A percentile compares a stretch with the other conserved stretches of the same genome.
Conservation (phyloP, 352 stramenopile species). For the Phytopythium ostracodes region DNA sequence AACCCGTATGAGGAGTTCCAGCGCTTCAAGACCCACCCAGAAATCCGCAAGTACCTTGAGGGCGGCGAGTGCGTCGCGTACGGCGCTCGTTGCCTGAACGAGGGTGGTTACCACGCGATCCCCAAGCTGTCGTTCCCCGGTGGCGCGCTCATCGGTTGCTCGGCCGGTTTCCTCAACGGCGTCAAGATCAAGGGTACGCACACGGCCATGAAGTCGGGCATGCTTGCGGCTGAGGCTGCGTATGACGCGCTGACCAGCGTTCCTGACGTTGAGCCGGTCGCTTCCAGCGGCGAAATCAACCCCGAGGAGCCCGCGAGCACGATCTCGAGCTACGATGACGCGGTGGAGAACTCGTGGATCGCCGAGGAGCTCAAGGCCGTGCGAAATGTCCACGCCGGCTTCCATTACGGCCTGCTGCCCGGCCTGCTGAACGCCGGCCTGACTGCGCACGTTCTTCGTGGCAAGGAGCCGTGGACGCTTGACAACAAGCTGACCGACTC, state of each 20-base stretch:
- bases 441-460: constrained; percentile 91
- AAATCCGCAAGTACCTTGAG: constrained; percentile 91
- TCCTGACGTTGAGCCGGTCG: constrained; percentile 49
- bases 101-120: constrained; percentile 96
- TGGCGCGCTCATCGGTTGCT: constrained; percentile 95
- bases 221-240: constrained; percentile 95
- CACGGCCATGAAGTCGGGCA: constrained; percentile 98
- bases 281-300: constrained; percentile 72
- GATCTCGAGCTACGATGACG: constrained; percentile 83
- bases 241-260: constrained; percentile 83
- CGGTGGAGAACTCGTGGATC: constrained; percentile 94
- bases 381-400: constrained; percentile 96
- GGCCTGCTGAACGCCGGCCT: constrained; percentile 94
- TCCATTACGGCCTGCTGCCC: constrained; percentile 92
- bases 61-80: constrained; percentile 97
- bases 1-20: constrained; percentile 99
- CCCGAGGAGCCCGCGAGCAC: constrained; percentile 49
- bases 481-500: constrained; percentile 81
- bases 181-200: constrained; percentile 99
- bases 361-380: constrained; percentile 96
- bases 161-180: constrained; percentile 97
- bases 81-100: constrained; percentile 92
- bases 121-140: constrained; percentile 98
- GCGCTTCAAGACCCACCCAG: constrained; percentile 98
- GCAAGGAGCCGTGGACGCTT: constrained; percentile 97